These are phyloP conservation scores for Paraphysoderma sedebokerense DNA, from an alignment of 371 early-diverging fungal species.

Conservation along the genomic window DNA sequence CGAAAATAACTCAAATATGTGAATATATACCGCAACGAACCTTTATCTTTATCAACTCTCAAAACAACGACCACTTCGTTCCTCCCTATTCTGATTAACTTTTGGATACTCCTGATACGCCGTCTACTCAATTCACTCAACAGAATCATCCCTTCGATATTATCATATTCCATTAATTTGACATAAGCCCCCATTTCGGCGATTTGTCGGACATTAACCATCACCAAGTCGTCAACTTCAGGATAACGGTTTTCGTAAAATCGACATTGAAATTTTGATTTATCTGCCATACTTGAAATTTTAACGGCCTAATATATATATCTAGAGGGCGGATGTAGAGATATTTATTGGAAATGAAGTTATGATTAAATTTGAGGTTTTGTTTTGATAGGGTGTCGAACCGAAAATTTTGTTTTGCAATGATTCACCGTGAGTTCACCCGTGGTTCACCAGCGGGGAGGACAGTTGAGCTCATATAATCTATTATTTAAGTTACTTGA, in stretches of 20 bases:
- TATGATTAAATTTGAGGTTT: no score
- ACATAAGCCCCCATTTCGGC: constrained; percentile 98
- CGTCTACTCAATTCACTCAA: constrained; percentile 90
- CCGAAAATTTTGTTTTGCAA: no score
- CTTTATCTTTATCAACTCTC: constrained; percentile 98
- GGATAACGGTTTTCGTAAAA: constrained; percentile 95
- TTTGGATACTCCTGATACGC: constrained; percentile 96
- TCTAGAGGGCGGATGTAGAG: no score
- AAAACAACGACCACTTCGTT: constrained; percentile 95
- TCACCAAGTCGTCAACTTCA: constrained; percentile 93
- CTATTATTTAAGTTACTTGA: no score
- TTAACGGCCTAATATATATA: no score
- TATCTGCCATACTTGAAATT: not conserved
- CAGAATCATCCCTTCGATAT: constrained; percentile 95
- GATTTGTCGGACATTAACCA: constrained; percentile 95
- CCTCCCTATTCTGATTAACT: constrained; percentile 90
- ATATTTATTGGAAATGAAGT: no score
- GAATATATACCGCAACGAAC: constrained; percentile 18
- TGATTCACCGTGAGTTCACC: no score
- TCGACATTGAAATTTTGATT: constrained; percentile 15
- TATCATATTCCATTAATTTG: constrained; percentile 76
- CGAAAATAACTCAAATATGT: no score
- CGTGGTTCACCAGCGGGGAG: no score
- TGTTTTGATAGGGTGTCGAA: no score
- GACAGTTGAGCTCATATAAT: no score